Evolutionary conservation across 441 rosid genomes (phyloP), one percentile per base, ranked within the genome.

Genomic region (Cnidoscolus chayamansa): DNA sequence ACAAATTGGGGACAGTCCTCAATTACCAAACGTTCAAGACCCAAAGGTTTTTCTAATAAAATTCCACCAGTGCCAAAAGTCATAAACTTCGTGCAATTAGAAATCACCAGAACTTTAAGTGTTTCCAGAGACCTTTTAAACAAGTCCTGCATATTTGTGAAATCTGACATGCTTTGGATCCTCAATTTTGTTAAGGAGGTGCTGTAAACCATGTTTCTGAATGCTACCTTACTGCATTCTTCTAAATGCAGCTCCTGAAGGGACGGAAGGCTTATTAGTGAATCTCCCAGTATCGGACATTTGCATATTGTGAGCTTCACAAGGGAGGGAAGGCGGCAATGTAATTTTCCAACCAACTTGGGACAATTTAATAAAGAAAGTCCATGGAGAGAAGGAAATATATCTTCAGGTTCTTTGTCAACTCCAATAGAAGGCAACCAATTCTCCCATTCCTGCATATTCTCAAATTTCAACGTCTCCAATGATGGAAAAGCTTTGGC

Each of bases 301-400:
- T 48, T 49, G 25, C 2, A 15, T 19, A 65, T 65, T 16, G 32
- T 25, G 37, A 65, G 35, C 15, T 65, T 48, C 49, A 32, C 56
- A 25, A 50, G 1, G 17, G 69, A 67, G 7, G 71, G 71, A 12
- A 67, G 71, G 8, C 45, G 9, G 48, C 58, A 16, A 1, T 20
- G 59, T 5, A 67, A 67, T 35, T 17, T 35, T 7, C 61, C 49
- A 0, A 0, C 16, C 71, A 67, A 54, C 71, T 53, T 67, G 61
- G 71, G 71, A 53, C 71, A 67, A 35, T 67, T 65, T 16, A 10
- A 31, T 13, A 76, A n/a, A 10, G 17, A 47, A 48, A 75, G 63
- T 62, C 69, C 50, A 4, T 16, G 45, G 15, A 75, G 80, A 55
- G 53, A 4, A 40, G 80, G 76, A 56, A 80, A 76, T 16, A 60